A percentile compares a stretch with the other conserved stretches of the same genome.
Evolutionary conservation across 768 basidiomycete species (phyloP).

Genomic region (Cantharellus anzutake): DNA sequence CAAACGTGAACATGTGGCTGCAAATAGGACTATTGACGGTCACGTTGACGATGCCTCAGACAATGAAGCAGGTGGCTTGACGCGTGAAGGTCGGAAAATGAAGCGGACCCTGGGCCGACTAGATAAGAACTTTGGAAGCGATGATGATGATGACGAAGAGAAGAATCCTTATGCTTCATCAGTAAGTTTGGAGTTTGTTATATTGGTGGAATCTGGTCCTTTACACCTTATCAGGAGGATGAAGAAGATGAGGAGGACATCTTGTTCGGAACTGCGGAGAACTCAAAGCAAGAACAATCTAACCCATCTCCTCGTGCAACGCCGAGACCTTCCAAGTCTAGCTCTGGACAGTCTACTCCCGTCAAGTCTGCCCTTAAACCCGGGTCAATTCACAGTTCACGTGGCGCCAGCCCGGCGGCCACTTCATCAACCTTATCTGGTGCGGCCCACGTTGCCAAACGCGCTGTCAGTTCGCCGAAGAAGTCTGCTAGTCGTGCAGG

Average conservation of each 20-base stretch:
- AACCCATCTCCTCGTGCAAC: background rate
- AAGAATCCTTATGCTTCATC: conserved; percentile 69
- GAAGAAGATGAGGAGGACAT: conserved; percentile 61
- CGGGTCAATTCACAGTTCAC: conserved; percentile 15
- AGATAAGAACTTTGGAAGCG: conserved; percentile 46
- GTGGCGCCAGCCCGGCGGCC: conserved; percentile 14
- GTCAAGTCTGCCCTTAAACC: conserved; percentile 28
- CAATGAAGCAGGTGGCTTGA: conserved; percentile 35
- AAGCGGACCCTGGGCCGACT: conserved; percentile 84
- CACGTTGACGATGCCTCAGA: conserved; percentile 61
- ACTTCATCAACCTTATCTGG: conserved; percentile 23
- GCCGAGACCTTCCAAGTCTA: conserved; percentile 11
- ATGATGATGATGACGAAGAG: conserved; percentile 42
- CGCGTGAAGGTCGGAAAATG: conserved; percentile 58
- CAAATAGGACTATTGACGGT: conserved; percentile 54
- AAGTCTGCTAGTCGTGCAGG: conserved; percentile 9
- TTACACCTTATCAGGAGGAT: conserved; percentile 21
- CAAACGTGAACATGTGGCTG: conserved; percentile 61
- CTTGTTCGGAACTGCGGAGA: conserved; percentile 4
- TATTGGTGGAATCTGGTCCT: conserved; percentile 3
- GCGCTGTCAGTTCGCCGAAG: conserved; percentile 49
- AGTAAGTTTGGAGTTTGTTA: conserved; percentile 22
- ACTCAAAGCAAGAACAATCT: conserved; percentile 7
- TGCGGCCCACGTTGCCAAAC: conserved; percentile 55
- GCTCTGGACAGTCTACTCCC: conserved; percentile 25